Conservation (phyloP, 1,284 basidiomycete genomes). For the Trametes versicolor region DNA sequence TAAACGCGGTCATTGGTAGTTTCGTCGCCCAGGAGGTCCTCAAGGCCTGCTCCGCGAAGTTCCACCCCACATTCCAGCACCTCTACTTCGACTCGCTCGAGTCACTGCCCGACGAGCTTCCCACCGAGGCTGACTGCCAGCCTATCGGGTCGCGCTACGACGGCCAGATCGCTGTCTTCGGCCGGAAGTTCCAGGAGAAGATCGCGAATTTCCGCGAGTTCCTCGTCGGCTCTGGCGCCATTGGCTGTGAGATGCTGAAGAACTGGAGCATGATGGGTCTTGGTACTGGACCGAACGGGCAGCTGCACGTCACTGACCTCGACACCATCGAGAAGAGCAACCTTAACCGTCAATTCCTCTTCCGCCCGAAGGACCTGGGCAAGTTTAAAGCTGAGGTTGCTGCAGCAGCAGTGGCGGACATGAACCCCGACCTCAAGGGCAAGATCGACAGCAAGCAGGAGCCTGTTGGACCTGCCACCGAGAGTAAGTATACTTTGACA, state of each 20-base stretch:
- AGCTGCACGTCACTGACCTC: conserved; percentile 95
- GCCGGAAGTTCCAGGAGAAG: conserved; percentile 92
- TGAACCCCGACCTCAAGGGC: conserved; percentile 94
- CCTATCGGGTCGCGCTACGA: conserved; percentile 91
- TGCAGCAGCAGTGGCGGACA: conserved; percentile 90
- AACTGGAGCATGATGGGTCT: conserved; percentile 99
- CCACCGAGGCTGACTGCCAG: conserved; percentile 88
- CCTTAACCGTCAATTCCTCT: conserved; percentile 98
- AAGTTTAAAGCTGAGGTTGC: conserved; percentile 99
- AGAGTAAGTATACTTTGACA: conserved; percentile 67
- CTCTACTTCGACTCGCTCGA: conserved; percentile 99
- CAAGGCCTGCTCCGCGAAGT: conserved; percentile 98
- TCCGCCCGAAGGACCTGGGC: conserved; percentile 96
- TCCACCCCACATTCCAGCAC: conserved; percentile 96
- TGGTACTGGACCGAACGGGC: conserved; percentile 82
- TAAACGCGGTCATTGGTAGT: conserved; percentile 95
- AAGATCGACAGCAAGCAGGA: conserved; percentile 94
- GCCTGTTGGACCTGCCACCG: conserved; percentile 93
- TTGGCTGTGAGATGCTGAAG: conserved; percentile 99
- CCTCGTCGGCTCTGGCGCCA: conserved; percentile 97
- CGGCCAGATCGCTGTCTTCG: conserved; percentile 96
- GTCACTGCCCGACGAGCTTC: conserved; percentile 82
- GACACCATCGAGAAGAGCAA: conserved; percentile 99
- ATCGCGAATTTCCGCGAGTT: conserved; percentile 94
- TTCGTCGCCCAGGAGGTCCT: conserved; percentile 99